Evolutionary conservation across 2,329 filamentous ascomycete genomes (phyloP).

Genomic region (Fusarium sterilihyphosum): DNA sequence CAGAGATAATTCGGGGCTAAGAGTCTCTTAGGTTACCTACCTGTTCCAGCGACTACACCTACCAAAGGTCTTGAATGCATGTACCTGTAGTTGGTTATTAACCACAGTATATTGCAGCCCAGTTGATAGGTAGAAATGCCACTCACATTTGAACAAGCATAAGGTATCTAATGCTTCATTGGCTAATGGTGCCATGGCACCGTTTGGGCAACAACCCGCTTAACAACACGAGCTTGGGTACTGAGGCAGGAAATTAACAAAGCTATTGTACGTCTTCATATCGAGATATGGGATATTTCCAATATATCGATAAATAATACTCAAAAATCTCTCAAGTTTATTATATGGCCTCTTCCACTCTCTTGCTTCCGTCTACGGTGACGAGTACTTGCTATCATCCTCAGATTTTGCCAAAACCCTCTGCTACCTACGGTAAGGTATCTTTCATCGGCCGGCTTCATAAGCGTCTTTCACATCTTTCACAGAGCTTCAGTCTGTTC

Average conservation of each 20-base stretch:
- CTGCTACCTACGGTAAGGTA: not conserved
- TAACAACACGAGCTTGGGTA: not conserved
- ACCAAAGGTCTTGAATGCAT: not conserved
- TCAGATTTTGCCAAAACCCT: not conserved
- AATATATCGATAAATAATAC: not conserved
- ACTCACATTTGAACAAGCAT: not conserved
- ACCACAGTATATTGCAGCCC: not conserved
- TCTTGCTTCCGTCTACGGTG: not conserved
- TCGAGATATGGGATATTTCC: not conserved
- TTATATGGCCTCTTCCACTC: not conserved
- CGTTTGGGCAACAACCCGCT: not conserved
- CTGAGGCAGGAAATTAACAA: not conserved
- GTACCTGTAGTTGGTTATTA: not conserved
- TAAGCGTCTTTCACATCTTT: not conserved
- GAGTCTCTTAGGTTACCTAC: not conserved
- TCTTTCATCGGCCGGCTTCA: not conserved
- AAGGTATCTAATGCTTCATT: not conserved
- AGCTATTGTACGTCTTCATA: not conserved
- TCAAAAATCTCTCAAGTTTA: not conserved
- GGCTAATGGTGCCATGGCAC: not conserved
- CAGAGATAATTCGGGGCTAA: slow-evolving; percentile 15
- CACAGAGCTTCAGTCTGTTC: not conserved
- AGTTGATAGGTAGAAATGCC: not conserved
- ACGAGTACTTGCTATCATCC: not conserved
- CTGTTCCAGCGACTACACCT: not conserved